These are phyloP conservation scores for Coccomyxa sp. DNA, from an alignment of 139 green algal genomes.

Conservation along the genomic window DNA sequence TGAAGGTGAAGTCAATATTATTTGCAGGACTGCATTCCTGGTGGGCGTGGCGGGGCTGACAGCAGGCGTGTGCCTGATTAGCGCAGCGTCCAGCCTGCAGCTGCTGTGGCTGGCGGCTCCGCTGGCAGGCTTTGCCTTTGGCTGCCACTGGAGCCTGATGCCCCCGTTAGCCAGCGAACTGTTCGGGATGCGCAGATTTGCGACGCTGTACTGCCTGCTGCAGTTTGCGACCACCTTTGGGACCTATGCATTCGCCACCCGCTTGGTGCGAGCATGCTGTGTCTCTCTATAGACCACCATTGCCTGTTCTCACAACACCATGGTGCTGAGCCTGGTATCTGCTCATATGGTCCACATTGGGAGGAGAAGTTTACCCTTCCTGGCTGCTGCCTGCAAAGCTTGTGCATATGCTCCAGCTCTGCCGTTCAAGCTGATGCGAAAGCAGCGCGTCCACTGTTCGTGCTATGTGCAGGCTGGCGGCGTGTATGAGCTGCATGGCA, in stretches of 20 bases:
- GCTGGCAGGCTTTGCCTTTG: not conserved
- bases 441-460: too few species aligned
- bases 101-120: not conserved
- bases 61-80: not conserved
- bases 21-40: slow-evolving; percentile 7
- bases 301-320: too few species aligned
- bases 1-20: too few species aligned
- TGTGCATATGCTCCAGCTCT: not conserved
- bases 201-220: slow-evolving; percentile 32
- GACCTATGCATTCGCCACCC: slow-evolving; percentile 37
- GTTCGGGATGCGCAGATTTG: slow-evolving; percentile 40
- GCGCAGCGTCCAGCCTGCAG: not conserved
- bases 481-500: not conserved
- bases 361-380: too few species aligned
- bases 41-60: not conserved
- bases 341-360: too few species aligned
- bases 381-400: too few species aligned
- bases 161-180: slow-evolving; percentile 53
- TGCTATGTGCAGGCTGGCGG: not conserved
- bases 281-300: not conserved
- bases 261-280: slow-evolving; percentile 11
- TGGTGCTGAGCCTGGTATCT: too few species aligned
- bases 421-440: not conserved
- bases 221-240: slow-evolving; percentile 21
- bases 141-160: slow-evolving; percentile 68